These are phyloP conservation scores for Akanthomyces uredinophilus DNA, from an alignment of 2,329 filamentous ascomycete species.

Conservation along the genomic window DNA sequence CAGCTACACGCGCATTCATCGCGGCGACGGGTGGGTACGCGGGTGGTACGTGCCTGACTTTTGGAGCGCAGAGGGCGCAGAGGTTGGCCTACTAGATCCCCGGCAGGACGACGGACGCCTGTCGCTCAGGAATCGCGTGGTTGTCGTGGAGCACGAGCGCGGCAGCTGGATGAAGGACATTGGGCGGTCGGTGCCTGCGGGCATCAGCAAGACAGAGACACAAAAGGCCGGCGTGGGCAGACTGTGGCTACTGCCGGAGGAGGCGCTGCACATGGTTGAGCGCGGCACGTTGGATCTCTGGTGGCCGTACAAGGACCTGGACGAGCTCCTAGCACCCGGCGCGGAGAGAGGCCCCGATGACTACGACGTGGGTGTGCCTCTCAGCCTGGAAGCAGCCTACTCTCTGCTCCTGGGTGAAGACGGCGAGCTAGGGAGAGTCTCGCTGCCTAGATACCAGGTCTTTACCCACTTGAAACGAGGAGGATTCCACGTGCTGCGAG, in stretches of 20 bases:
- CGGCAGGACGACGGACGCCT: conserved; percentile 24
- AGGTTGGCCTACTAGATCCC: background rate
- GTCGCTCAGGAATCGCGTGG: conserved; percentile 46
- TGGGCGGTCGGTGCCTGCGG: conserved; percentile 57
- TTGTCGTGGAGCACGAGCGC: conserved; percentile 65
- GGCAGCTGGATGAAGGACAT: conserved; percentile 71
- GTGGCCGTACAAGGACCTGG: conserved; percentile 62
- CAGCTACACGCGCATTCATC: conserved; percentile 68
- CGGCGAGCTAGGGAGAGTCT: conserved; percentile 53
- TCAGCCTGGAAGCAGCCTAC: conserved; percentile 89
- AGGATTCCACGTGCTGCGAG: conserved; percentile 76
- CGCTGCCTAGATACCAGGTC: conserved; percentile 79
- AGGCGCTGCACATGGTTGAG: conserved; percentile 85
- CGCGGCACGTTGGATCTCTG: conserved; percentile 80
- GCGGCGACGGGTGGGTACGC: conserved; percentile 58
- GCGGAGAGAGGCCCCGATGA: conserved; percentile 29
- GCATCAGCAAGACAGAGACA: conserved; percentile 38
- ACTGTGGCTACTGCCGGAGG: conserved; percentile 85
- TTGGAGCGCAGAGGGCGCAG: conserved; percentile 31
- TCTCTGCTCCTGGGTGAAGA: conserved; percentile 73
- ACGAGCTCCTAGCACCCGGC: conserved; percentile 36
- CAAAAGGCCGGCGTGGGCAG: conserved; percentile 48
- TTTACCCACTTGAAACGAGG: conserved; percentile 77
- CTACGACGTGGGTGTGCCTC: conserved; percentile 65
- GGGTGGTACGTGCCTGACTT: conserved; percentile 69